Base-by-base conservation (phyloP, 1,139 yeast genomes). In the Scheffersomyces quercinus region DNA sequence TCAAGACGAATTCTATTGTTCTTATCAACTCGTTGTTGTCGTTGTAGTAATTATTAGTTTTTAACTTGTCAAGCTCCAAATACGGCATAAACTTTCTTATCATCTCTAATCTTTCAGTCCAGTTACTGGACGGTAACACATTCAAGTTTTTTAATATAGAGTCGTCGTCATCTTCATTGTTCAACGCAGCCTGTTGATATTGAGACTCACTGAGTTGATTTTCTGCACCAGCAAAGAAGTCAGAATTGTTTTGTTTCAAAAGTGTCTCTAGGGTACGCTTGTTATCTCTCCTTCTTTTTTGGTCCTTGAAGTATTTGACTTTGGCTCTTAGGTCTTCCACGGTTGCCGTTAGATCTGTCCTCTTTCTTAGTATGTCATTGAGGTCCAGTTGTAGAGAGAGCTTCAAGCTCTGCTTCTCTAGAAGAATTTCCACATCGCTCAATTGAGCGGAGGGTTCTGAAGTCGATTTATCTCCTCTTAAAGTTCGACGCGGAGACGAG, bases 41-140 rank as follows among this genome's bases (percentile, higher is more conserved):
- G 3, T 43, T 49, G 29, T 48, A 46, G 16, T 42, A 30, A 12
- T 55, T 56, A 20, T 40, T 36, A 11, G 60, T 49, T 2, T 39
- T 32, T 9, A 62, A 46, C 7, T 48, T 43, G 28, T 56, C 65
- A 2, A 67, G 35, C 28, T 62, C 65, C 31, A 68, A 36, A 36
- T 49, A 47, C 1, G 71, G 67, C 43, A 50, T 60, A 43, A 73
- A 69, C 43, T 52, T 52, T 40, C 53, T 59, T 12, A 68, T 55
- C 41, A 59, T 50, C 12, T 52, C 45, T 15, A 70, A 46, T 14
- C 79, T 53, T 31, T 59, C 54, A 9, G 46, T 37, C 75, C 77
- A 71, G 44, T 71, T 62, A 5, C 53, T 49, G 1, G 76, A 65
- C 1, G 78, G 77, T 8, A 62, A 56, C 1, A 71, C 75, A 43